Evolutionary conservation across 1,139 yeast species (phyloP).

Genomic region (Candida anutae): DNA sequence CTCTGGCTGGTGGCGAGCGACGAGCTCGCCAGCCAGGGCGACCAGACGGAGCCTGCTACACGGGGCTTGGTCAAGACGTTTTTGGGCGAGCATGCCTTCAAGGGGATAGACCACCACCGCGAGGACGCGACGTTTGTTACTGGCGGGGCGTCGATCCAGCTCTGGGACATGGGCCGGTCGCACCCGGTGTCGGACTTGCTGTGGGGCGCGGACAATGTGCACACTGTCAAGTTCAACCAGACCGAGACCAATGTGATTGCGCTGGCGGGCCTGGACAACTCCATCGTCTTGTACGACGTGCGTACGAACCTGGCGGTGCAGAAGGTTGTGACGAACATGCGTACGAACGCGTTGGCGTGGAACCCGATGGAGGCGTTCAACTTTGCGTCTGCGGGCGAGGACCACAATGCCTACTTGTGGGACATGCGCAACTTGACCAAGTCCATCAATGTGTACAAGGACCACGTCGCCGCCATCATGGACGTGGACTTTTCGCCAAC

Average conservation of each 20-base stretch:
- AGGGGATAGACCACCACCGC: constrained; percentile 80
- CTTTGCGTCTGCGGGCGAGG: constrained; percentile 90
- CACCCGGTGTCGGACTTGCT: constrained; percentile 70
- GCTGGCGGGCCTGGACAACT: constrained; percentile 87
- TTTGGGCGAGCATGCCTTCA: constrained; percentile 78
- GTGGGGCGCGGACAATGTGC: constrained; percentile 95
- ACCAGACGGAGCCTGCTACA: constrained; percentile 26
- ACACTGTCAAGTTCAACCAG: constrained; percentile 76
- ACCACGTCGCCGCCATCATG: constrained; percentile 93
- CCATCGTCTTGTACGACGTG: constrained; percentile 82
- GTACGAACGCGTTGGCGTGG: constrained; percentile 88
- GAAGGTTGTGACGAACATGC: constrained; percentile 72
- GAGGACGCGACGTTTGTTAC: constrained; percentile 73
- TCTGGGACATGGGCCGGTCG: constrained; percentile 83
- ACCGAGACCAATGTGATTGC: constrained; percentile 88
- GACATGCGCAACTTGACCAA: constrained; percentile 89
- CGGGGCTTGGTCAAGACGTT: constrained; percentile 65
- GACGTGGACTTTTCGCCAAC: constrained; percentile 95
- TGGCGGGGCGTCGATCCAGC: constrained; percentile 81
- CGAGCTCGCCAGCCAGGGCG: constrained; percentile 31
- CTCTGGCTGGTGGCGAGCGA: constrained; percentile 58
- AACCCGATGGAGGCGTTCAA: constrained; percentile 97
- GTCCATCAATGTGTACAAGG: constrained; percentile 80
- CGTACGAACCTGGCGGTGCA: constrained; percentile 93
- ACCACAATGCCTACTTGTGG: constrained; percentile 89